A percentile compares a stretch with the other conserved stretches of the same genome.
phyloP scores from a whole-genome alignment of 1,284 basidiomycete species.

The Naganishia sp. region DNA sequence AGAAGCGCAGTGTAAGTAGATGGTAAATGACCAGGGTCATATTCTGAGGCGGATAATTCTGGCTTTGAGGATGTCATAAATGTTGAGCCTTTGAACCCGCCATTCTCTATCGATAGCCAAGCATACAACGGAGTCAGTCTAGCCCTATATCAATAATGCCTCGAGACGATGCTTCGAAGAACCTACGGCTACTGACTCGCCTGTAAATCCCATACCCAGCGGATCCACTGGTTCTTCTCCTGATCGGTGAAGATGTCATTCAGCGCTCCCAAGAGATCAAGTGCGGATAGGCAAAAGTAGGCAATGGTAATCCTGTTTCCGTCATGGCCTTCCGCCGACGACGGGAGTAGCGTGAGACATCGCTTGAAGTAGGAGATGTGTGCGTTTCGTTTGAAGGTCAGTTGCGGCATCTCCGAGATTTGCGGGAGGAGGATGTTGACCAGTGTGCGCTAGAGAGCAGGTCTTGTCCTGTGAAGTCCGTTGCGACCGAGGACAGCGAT shows the following conservation, averaged over 20 bases:
- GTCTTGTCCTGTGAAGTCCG: too few relatives aligned
- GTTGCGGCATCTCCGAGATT: slow-evolving; percentile 33
- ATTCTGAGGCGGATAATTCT: slow-evolving; percentile 44
- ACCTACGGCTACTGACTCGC: slow-evolving; percentile 50
- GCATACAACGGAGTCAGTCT: background rate
- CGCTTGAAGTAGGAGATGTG: slow-evolving; percentile 50
- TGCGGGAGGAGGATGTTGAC: background rate
- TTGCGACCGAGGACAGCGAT: too few relatives aligned
- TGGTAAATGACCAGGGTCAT: slow-evolving; percentile 77
- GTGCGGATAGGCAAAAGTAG: slow-evolving; percentile 79
- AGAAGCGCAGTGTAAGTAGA: slow-evolving; percentile 88
- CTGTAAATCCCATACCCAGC: slow-evolving; percentile 88
- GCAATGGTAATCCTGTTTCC: slow-evolving; percentile 69
- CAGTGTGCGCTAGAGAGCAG: background rate
- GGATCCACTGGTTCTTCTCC: slow-evolving; percentile 58
- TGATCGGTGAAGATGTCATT: slow-evolving; percentile 1
- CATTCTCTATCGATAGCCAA: slow-evolving; percentile 57
- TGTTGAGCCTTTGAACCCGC: slow-evolving; percentile 74
- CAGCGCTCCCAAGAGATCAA: slow-evolving; percentile 69
- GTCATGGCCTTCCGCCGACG: slow-evolving; percentile 47
- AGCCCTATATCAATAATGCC: background rate
- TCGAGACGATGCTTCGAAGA: slow-evolving; percentile 3
- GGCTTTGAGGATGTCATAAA: slow-evolving; percentile 37
- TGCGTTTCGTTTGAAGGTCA: slow-evolving; percentile 52
- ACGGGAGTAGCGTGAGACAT: slow-evolving; percentile 48